phyloP scores from a whole-genome alignment of 202 grass and related monocot genomes.

The Dendrocalamus latiflorus region DNA sequence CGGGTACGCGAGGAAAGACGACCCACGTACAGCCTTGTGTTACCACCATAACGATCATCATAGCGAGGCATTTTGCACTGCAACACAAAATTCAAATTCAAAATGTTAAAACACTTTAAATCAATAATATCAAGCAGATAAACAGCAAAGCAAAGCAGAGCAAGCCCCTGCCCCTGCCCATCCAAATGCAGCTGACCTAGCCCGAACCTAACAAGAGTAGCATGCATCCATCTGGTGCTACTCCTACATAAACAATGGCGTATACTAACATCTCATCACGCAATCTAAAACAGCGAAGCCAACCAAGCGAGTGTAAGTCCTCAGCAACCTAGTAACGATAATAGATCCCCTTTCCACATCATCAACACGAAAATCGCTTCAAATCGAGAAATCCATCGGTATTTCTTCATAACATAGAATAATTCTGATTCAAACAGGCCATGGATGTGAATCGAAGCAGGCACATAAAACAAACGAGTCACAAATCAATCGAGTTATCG shows the following conservation, averaged over 20 bases:
- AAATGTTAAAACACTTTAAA: neutral
- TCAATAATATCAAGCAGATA: neutral
- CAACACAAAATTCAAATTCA: neutral
- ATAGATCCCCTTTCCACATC: neutral
- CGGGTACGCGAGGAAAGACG: slow-evolving; percentile 71
- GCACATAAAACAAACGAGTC: neutral
- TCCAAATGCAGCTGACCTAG: neutral
- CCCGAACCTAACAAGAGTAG: neutral
- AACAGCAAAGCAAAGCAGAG: neutral
- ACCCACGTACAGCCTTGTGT: slow-evolving; percentile 79
- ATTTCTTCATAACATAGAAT: neutral
- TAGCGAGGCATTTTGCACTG: slow-evolving; percentile 78
- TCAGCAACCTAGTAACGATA: neutral
- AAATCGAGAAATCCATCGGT: neutral
- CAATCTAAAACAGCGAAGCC: neutral
- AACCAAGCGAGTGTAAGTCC: neutral
- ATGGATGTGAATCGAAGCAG: neutral
- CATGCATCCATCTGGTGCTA: neutral
- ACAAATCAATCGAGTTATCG: neutral
- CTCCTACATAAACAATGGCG: neutral
- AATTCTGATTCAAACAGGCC: neutral
- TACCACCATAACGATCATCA: slow-evolving; percentile 61
- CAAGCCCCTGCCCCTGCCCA: too few species aligned
- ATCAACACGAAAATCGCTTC: neutral
- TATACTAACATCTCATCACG: neutral